A percentile compares a stretch with the other conserved stretches of the same genome.
These are phyloP conservation scores for Apiotrichum gamsii DNA, from an alignment of 1,284 basidiomycete species.

Conservation along the genomic window DNA sequence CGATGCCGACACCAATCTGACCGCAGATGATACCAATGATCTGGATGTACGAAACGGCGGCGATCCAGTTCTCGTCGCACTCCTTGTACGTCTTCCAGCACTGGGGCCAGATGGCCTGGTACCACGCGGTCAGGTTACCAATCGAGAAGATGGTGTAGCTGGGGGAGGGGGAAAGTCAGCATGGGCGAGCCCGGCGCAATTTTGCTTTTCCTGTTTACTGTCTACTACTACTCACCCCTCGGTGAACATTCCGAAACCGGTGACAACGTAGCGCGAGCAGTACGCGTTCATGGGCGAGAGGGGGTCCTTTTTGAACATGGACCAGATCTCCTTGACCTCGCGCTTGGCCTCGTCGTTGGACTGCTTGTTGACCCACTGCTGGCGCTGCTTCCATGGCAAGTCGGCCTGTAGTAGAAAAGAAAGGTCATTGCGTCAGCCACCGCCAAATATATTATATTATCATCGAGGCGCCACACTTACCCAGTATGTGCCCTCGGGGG, in stretches of 20 bases:
- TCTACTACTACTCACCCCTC: slow-evolving; percentile 41
- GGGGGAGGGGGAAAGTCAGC: not conserved
- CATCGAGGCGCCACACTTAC: slow-evolving; percentile 18
- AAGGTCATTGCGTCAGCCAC: not conserved
- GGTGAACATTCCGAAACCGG: slow-evolving; percentile 54
- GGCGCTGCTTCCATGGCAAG: slow-evolving; percentile 35
- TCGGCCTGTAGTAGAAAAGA: slow-evolving; percentile 40
- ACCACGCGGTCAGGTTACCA: slow-evolving; percentile 51
- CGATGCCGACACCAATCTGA: slow-evolving; percentile 53
- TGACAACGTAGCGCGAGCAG: slow-evolving; percentile 51
- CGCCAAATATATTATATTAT: not conserved
- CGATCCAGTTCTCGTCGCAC: slow-evolving; percentile 50
- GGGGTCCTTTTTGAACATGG: slow-evolving; percentile 52
- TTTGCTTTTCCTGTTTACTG: not conserved
- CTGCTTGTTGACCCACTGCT: slow-evolving; percentile 49
- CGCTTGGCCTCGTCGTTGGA: slow-evolving; percentile 47
- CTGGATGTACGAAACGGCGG: slow-evolving; percentile 41
- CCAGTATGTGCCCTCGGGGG: slow-evolving; percentile 41
- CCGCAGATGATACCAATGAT: slow-evolving; percentile 52
- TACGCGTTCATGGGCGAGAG: slow-evolving; percentile 49
- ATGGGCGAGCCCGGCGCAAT: not conserved
- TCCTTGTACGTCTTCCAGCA: slow-evolving; percentile 50
- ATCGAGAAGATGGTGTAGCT: slow-evolving; percentile 35
- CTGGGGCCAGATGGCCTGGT: slow-evolving; percentile 50
- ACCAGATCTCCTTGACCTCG: slow-evolving; percentile 48